Evolutionary conservation across 2,329 filamentous ascomycete species (phyloP), one percentile per base, ranked within the genome.

Genomic region (Fusarium sulawesiense): DNA sequence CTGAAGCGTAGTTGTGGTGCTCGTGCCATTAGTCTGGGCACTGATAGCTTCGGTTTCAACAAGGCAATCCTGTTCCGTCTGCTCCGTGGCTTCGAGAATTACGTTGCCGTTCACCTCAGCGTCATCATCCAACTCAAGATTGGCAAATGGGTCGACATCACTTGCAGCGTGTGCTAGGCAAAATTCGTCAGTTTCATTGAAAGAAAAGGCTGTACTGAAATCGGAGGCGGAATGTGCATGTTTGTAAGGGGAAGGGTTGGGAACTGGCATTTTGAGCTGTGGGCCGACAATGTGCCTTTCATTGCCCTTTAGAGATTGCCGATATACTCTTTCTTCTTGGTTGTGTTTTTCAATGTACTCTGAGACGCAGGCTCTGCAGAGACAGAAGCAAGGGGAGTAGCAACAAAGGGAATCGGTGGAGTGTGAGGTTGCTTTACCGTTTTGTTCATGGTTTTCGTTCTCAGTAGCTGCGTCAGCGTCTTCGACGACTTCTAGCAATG

Each of bases 1-100:
- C 50, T 75, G 71, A 34, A 80, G 66, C 7, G 78, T 80, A 29
- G 77, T 73, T 18, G 78, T 79, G 21, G 77, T 78, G 58, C 76
- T 78, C 27, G 76, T 74, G 46, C 72, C 62, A n/a, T 65, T 63
- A 27, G 70, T 69, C 34, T 56, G 66, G 13, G 70, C n/a, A 40
- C 71, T 56, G 27, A 30, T 56, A 46, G 21, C 30, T 21, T 68
- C 66, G 18, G 45, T n/a, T 27, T 74, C 60, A 47, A 48, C 60
- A 45, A 46, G 49, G 18, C 63, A 63, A 29, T 68, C 59, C 34
- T 72, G 72, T 30, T 73, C 66, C 18, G 66, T 56, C 23, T 61
- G 51, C 16, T 59, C 54, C 20, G 68, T 60, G n/a, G 64, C 62
- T 32, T 70, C 72, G 9, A 67, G 55, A 32, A 66, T 65, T 18